These are phyloP conservation scores for Arthrobotrys conoides DNA, from an alignment of 2,329 filamentous ascomycete species.

Conservation along the genomic window DNA sequence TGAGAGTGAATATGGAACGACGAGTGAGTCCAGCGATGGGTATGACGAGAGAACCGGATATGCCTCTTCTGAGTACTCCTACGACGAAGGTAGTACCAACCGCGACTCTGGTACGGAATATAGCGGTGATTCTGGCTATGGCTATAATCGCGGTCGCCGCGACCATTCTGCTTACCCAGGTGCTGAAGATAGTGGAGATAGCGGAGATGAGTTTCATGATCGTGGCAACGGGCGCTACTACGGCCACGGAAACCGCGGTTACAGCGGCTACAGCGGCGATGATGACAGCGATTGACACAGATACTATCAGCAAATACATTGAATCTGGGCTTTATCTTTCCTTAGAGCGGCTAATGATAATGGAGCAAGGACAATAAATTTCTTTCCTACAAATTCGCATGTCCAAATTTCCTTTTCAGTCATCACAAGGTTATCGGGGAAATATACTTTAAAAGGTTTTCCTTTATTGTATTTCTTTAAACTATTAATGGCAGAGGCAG, in stretches of 20 bases:
- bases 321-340: neutral
- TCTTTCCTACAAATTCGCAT: neutral
- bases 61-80: neutral
- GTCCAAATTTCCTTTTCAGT: neutral
- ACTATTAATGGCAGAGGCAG: neutral
- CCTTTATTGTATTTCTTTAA: neutral
- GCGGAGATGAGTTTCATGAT: neutral
- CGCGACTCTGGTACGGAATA: neutral
- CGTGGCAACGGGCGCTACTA: too few relatives aligned
- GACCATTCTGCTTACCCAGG: neutral
- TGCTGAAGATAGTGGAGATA: neutral
- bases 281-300: neutral
- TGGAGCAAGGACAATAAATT: neutral
- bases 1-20: neutral
- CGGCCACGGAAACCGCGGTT: too few relatives aligned
- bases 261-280: too few relatives aligned
- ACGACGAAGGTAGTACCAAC: neutral
- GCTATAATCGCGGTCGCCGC: neutral
- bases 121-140: conserved; percentile 1
- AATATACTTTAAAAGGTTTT: neutral
- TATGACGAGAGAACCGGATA: too few relatives aligned
- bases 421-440: neutral
- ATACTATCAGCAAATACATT: neutral
- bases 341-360: neutral
- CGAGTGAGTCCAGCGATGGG: too few relatives aligned